Conservation (phyloP, 2,329 filamentous ascomycete genomes). For the Tricladium varicosporioides region DNA sequence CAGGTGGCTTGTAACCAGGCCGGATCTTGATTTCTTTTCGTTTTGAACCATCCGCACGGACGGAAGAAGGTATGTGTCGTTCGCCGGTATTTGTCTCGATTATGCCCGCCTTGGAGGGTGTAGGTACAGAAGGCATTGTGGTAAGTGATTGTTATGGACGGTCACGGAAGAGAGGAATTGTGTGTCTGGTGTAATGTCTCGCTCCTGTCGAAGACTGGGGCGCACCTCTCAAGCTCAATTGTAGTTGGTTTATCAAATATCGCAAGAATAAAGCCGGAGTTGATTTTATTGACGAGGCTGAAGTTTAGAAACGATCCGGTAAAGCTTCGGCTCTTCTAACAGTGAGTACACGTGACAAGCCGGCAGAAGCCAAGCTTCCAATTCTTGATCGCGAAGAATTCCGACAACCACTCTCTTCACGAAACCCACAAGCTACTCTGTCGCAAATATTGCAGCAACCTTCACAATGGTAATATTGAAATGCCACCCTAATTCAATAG, state of each 20-base stretch:
- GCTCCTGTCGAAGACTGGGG: background rate
- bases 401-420: constrained; percentile 16
- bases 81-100: constrained; percentile 73
- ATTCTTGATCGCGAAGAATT: constrained; percentile 22
- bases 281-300: background rate
- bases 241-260: too few relatives aligned
- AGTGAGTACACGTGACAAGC: constrained; percentile 5
- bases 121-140: constrained; percentile 38
- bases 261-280: background rate
- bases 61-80: constrained; percentile 84
- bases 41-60: constrained; percentile 84
- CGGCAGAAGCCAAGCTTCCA: constrained; percentile 12
- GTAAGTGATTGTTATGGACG: background rate
- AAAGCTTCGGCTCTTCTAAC: too few relatives aligned
- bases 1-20: constrained; percentile 88
- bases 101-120: constrained; percentile 66
- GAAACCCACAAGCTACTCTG: constrained; percentile 8
- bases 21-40: constrained; percentile 92
- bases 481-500: background rate
- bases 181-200: background rate
- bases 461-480: constrained; percentile 32
- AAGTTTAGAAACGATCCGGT: background rate
- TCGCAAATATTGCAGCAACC: constrained; percentile 12
- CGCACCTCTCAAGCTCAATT: background rate
- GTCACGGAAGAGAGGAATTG: background rate